phyloP scores from a whole-genome alignment of 1,139 yeast genomes.

The Meyerozyma smithsonii region DNA sequence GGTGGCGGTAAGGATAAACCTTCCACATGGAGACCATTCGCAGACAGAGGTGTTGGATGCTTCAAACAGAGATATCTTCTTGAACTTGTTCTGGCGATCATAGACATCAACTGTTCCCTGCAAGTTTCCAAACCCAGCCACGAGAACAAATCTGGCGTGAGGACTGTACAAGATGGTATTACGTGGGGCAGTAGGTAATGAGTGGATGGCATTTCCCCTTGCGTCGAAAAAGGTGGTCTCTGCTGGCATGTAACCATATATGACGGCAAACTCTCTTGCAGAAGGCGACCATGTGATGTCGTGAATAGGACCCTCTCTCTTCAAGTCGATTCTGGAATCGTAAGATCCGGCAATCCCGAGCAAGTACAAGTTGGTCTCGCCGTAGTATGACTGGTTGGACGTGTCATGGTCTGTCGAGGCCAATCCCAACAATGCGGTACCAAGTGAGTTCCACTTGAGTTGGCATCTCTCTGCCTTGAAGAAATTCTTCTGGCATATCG shows the following conservation, averaged over 20 bases:
- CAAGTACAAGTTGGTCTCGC: slow-evolving; percentile 88
- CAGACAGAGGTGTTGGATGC: slow-evolving; percentile 94
- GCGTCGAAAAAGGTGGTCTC: slow-evolving; percentile 93
- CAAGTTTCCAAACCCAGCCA: slow-evolving; percentile 97
- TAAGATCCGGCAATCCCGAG: slow-evolving; percentile 91
- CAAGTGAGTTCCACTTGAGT: slow-evolving; percentile 89
- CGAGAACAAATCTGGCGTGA: slow-evolving; percentile 83
- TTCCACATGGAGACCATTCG: slow-evolving; percentile 98
- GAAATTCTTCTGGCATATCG: slow-evolving; percentile 81
- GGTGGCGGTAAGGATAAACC: slow-evolving; percentile 89
- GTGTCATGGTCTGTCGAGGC: slow-evolving; percentile 96
- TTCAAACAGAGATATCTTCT: slow-evolving; percentile 74
- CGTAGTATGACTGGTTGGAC: slow-evolving; percentile 91
- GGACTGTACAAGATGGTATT: slow-evolving; percentile 92
- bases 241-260: slow-evolving; percentile 97
- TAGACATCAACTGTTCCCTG: slow-evolving; percentile 95
- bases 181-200: slow-evolving; percentile 82
- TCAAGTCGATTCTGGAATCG: slow-evolving; percentile 82
- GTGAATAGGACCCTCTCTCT: slow-evolving; percentile 94
- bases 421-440: slow-evolving; percentile 89
- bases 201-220: slow-evolving; percentile 82
- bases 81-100: slow-evolving; percentile 85
- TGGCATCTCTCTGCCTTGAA: slow-evolving; percentile 95
- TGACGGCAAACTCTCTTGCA: slow-evolving; percentile 94
- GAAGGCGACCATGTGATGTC: slow-evolving; percentile 98